phyloP scores from a whole-genome alignment of 352 stramenopile genomes.

The Elongisporangium anandrum region DNA sequence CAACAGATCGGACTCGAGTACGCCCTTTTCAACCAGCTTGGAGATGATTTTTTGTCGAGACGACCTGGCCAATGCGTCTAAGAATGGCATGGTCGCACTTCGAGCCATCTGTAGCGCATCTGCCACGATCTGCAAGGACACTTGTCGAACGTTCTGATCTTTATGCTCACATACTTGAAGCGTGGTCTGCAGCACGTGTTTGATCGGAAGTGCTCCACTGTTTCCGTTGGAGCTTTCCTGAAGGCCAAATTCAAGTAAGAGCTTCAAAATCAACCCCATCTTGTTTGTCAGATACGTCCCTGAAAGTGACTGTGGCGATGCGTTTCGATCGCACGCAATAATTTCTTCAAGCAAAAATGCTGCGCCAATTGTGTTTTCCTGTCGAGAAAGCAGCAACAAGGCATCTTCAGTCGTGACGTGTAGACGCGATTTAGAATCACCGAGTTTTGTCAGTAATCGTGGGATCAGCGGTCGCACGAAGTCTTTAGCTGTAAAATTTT shows the following conservation, averaged over 20 bases:
- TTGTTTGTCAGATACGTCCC: slow-evolving; percentile 69
- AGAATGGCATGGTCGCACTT: slow-evolving; percentile 56
- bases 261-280: slow-evolving; percentile 60
- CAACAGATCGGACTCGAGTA: slow-evolving; percentile 70
- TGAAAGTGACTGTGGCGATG: slow-evolving; percentile 43
- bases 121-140: slow-evolving; percentile 63
- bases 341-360: slow-evolving; percentile 78
- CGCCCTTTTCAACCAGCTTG: slow-evolving; percentile 67
- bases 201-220: slow-evolving; percentile 37
- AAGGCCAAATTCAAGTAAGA: slow-evolving; percentile 74
- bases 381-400: slow-evolving; percentile 61
- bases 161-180: slow-evolving; percentile 72
- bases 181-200: slow-evolving; percentile 62
- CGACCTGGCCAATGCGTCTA: slow-evolving; percentile 57
- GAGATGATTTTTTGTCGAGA: slow-evolving; percentile 79
- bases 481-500: slow-evolving; percentile 30
- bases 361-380: slow-evolving; percentile 46
- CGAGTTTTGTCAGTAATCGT: slow-evolving; percentile 66
- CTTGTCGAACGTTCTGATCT: slow-evolving; percentile 57
- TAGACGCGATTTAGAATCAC: slow-evolving; percentile 66
- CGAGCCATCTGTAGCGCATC: slow-evolving; percentile 61
- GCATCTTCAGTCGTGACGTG: slow-evolving; percentile 75
- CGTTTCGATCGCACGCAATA: slow-evolving; percentile 59
- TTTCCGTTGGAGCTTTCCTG: slow-evolving; percentile 40
- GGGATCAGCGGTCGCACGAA: slow-evolving; percentile 63